Conservation (phyloP, 2,329 filamentous ascomycete genomes). For the Aspergillus sp. region DNA sequence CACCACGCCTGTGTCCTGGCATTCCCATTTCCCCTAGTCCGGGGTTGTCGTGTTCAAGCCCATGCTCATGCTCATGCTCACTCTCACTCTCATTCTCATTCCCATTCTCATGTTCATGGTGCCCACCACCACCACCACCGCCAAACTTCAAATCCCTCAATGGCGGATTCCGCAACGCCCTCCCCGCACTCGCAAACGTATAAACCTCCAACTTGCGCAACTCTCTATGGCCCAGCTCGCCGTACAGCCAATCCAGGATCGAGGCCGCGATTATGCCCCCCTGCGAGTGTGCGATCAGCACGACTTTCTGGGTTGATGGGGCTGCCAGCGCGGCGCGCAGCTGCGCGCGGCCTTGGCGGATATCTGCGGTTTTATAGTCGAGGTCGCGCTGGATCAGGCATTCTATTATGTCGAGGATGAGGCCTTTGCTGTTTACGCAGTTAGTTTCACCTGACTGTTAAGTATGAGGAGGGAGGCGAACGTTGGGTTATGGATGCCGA, state of each 20-base stretch:
- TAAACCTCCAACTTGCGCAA: constrained; percentile 5
- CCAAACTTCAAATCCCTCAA: no score
- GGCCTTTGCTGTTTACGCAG: not conserved
- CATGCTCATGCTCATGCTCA: not conserved
- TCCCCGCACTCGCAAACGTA: constrained; percentile 1
- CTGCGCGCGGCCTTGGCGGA: constrained; percentile 4
- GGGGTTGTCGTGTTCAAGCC: not conserved
- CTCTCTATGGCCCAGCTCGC: not conserved
- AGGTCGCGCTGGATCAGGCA: constrained; percentile 8
- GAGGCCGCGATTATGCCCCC: not conserved
- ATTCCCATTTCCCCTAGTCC: not conserved
- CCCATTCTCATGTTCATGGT: no score
- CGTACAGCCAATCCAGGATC: constrained; percentile 3
- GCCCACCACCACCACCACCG: no score
- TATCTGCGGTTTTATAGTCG: constrained; percentile 5
- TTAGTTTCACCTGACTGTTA: not conserved
- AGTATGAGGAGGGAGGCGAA: not conserved
- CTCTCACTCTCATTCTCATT: not conserved
- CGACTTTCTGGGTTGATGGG: not conserved
- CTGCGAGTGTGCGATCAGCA: constrained; percentile 7
- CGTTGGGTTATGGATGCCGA: constrained; percentile 8
- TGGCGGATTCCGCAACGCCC: not conserved
- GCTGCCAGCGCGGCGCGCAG: not conserved
- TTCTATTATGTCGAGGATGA: constrained; percentile 4
- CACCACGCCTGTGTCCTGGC: not conserved